Percentiles rank a stretch among this genome's conserved stretches.
Evolutionary conservation across 2,329 filamentous ascomycete species (phyloP).

Genomic region (Dactylellina sp.): DNA sequence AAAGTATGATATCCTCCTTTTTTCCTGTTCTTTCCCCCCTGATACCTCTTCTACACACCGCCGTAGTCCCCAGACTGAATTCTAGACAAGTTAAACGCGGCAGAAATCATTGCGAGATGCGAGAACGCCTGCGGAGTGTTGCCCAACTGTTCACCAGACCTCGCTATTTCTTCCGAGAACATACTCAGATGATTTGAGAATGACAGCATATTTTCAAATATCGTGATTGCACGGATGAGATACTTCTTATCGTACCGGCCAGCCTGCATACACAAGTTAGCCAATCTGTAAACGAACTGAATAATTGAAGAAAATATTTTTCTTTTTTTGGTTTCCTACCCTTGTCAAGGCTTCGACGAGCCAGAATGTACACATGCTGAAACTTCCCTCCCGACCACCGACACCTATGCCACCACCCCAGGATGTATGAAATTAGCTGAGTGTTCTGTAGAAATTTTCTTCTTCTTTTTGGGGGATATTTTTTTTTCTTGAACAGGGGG

Average conservation of each 20-base stretch:
- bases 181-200: conserved; percentile 82
- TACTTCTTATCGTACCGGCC: conserved; percentile 73
- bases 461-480: conserved; percentile 15
- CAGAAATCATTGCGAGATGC: conserved; percentile 79
- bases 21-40: background rate
- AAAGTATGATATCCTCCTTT: background rate
- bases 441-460: conserved; percentile 33
- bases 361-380: conserved; percentile 87
- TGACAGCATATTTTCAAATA: conserved; percentile 81
- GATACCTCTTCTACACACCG: conserved; percentile 12
- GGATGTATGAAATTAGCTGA: conserved; percentile 50
- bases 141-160: conserved; percentile 79
- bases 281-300: background rate
- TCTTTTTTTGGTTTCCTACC: conserved; percentile 64
- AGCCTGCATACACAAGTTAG: conserved; percentile 24
- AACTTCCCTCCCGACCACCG: conserved; percentile 79
- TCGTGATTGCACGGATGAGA: conserved; percentile 71
- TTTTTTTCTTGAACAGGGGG: conserved; percentile 22
- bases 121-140: conserved; percentile 85
- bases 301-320: background rate
- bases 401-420: conserved; percentile 68
- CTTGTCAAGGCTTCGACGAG: conserved; percentile 81
- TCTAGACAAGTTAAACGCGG: conserved; percentile 79
- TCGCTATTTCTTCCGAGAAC: conserved; percentile 82
- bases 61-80: conserved; percentile 48